A percentile compares a stretch with the other conserved stretches of the same genome.
Conservation (phyloP, 495 filamentous ascomycete species). For the Acidomyces sp. region DNA sequence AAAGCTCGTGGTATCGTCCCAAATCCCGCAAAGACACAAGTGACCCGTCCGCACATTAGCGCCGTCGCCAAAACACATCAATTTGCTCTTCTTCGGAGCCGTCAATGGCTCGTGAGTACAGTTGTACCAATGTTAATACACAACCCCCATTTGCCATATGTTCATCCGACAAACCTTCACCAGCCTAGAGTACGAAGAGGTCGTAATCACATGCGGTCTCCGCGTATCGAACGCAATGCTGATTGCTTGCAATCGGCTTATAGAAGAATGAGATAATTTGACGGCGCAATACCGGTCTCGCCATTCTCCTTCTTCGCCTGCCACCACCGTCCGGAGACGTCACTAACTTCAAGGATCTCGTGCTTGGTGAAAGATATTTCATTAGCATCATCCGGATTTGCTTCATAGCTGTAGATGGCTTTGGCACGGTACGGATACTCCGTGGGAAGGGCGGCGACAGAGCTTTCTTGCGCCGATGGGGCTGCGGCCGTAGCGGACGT, state of each 20-base stretch:
- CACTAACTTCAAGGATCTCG: constrained; percentile 90
- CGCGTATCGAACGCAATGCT: no score
- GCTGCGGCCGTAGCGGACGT: constrained; percentile 1
- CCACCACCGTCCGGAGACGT: constrained; percentile 97
- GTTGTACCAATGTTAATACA: neutral
- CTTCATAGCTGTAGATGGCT: constrained; percentile 97
- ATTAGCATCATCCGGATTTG: constrained; percentile 94
- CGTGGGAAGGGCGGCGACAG: constrained; percentile 56
- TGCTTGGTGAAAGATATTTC: constrained; percentile 96
- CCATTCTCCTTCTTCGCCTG: constrained; percentile 90
- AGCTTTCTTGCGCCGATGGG: constrained; percentile 6
- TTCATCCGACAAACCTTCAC: no score
- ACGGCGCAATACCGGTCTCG: constrained; percentile 93
- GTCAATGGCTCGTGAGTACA: no score
- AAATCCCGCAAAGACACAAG: neutral
- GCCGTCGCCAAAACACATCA: constrained; percentile 14
- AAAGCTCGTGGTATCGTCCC: constrained; percentile 10
- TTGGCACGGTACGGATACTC: constrained; percentile 96
- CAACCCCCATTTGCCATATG: neutral
- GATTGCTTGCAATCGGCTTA: no score
- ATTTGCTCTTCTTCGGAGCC: no score
- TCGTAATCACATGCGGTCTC: no score
- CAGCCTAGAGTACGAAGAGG: no score
- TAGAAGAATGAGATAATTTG: constrained; percentile 94
- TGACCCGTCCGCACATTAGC: neutral